Evolutionary conservation across 331 rosid genomes (phyloP).

Genomic region (Arachis monticola): DNA sequence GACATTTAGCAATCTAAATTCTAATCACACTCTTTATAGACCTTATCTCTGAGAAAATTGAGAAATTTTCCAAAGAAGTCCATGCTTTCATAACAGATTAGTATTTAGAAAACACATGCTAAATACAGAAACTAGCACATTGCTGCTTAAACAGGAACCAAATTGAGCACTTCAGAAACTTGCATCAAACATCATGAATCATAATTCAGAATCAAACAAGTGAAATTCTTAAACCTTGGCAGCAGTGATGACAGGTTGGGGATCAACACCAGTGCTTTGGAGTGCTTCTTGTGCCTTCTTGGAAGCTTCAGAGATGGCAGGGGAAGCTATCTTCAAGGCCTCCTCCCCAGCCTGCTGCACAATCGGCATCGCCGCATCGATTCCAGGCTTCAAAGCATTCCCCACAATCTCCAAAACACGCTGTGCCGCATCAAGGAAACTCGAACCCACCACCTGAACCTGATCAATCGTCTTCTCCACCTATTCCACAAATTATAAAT

Average conservation of each 20-base stretch:
- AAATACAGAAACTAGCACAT: not conserved
- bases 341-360: slow-evolving; percentile 78
- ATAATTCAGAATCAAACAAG: not conserved
- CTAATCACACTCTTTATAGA: not conserved
- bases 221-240: slow-evolving; percentile 61
- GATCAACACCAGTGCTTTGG: slow-evolving; percentile 72
- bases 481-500: slow-evolving; percentile 37
- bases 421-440: slow-evolving; percentile 54
- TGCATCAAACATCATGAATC: not conserved
- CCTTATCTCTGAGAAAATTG: not conserved
- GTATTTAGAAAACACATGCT: too few relatives aligned
- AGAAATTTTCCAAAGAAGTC: not conserved
- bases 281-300: slow-evolving; percentile 83
- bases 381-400: slow-evolving; percentile 73
- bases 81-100: not conserved
- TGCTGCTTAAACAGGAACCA: not conserved
- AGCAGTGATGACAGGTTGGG: slow-evolving; percentile 65
- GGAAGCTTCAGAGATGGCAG: slow-evolving; percentile 77
- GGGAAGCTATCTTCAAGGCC: slow-evolving; percentile 80
- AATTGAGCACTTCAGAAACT: not conserved
- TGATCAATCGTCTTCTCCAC: slow-evolving; percentile 83
- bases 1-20: not conserved
- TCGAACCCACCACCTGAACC: slow-evolving; percentile 75
- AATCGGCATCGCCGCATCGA: slow-evolving; percentile 71
- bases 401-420: slow-evolving; percentile 49